Evolutionary conservation across 2,329 filamentous ascomycete species (phyloP).

Genomic region (Penicillium hesseltinei): DNA sequence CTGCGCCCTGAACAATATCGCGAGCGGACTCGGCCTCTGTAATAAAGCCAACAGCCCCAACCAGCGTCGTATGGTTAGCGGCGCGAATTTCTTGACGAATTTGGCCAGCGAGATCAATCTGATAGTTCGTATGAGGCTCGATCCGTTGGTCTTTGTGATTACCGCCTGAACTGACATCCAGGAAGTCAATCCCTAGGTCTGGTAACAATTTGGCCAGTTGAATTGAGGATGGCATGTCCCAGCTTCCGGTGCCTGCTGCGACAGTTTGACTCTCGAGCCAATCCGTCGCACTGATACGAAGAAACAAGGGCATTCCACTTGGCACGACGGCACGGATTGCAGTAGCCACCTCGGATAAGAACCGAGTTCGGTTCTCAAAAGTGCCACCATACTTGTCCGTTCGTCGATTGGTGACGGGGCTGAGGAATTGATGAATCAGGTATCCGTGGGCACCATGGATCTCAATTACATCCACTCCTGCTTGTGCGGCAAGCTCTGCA

Average conservation of each 20-base stretch:
- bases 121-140: constrained; percentile 49
- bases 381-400: constrained; percentile 54
- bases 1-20: constrained; percentile 44
- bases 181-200: constrained; percentile 43
- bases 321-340: constrained; percentile 62
- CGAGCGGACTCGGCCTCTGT: constrained; percentile 53
- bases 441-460: constrained; percentile 79
- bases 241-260: constrained; percentile 30
- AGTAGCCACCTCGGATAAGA: constrained; percentile 65
- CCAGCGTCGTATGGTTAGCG: constrained; percentile 42
- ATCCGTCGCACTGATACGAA: constrained; percentile 69
- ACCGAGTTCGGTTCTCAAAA: constrained; percentile 62
- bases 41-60: constrained; percentile 55
- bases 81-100: constrained; percentile 43
- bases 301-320: constrained; percentile 65
- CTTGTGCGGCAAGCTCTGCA: constrained; percentile 59
- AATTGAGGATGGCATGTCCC: constrained; percentile 43
- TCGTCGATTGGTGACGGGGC: constrained; percentile 66
- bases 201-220: constrained; percentile 43
- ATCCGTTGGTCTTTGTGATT: constrained; percentile 48
- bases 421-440: constrained; percentile 67
- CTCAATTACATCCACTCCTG: constrained; percentile 75
- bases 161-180: constrained; percentile 48
- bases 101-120: constrained; percentile 49
- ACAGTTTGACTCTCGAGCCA: constrained; percentile 59